These are phyloP conservation scores for Ligustrum vulgare DNA, from an alignment of 257 asterid genomes.

Conservation along the genomic window DNA sequence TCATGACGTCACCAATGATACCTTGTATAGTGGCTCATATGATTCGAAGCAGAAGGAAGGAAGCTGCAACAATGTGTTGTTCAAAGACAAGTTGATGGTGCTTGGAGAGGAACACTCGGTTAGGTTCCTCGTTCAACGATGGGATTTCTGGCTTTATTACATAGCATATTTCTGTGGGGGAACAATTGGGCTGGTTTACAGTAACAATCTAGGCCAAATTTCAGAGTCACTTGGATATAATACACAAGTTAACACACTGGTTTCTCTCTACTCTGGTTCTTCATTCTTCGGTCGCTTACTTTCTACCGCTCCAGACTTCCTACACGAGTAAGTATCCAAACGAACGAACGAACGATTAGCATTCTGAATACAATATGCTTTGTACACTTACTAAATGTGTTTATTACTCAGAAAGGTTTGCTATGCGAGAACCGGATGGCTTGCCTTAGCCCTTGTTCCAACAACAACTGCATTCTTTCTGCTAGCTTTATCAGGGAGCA, in stretches of 20 bases:
- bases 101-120: constrained; percentile 68
- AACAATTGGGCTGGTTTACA: constrained; percentile 59
- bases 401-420: constrained; percentile 46
- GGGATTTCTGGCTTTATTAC: constrained; percentile 73
- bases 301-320: constrained; percentile 54
- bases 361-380: not conserved
- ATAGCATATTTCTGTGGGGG: constrained; percentile 60
- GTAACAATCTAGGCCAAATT: constrained; percentile 72
- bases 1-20: constrained; percentile 6
- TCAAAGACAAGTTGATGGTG: constrained; percentile 30
- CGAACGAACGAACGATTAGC: not conserved
- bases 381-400: not conserved
- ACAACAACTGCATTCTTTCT: constrained; percentile 53
- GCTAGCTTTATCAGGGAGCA: constrained; percentile 46
- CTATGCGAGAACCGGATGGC: constrained; percentile 61
- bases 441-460: constrained; percentile 48
- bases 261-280: constrained; percentile 63
- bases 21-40: constrained; percentile 8
- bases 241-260: constrained; percentile 40
- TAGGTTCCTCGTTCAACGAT: constrained; percentile 29
- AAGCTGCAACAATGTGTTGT: constrained; percentile 10
- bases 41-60: constrained; percentile 25
- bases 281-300: constrained; percentile 75
- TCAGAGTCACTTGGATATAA: constrained; percentile 56
- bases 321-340: constrained; percentile 36